Conservation (phyloP, 192 early-diverging fungal genomes). For the Rhizoclosmatium sp. region DNA sequence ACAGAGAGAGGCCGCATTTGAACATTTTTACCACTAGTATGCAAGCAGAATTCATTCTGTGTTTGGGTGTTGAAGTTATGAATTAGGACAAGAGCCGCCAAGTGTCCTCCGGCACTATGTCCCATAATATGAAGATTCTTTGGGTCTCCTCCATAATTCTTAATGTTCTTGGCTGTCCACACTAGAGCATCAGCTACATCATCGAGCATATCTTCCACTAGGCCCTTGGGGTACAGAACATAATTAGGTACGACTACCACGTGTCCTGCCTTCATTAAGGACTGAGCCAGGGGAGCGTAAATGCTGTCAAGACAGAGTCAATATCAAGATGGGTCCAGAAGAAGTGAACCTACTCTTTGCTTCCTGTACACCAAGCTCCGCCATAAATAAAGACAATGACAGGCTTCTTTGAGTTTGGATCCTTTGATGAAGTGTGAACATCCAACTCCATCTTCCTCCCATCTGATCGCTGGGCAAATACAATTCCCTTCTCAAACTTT, state of each 20-base stretch:
- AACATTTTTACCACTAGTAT: neutral
- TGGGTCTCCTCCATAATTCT: constrained; percentile 44
- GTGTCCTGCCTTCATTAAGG: constrained; percentile 39
- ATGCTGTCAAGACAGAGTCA: constrained; percentile 5
- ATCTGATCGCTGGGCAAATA: neutral
- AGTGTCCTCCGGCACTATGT: constrained; percentile 53
- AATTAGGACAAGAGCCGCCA: constrained; percentile 44
- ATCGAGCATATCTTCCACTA: constrained; percentile 46
- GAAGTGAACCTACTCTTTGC: constrained; percentile 9
- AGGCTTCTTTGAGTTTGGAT: constrained; percentile 24
- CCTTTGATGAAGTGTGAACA: constrained; percentile 25
- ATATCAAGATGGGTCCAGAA: neutral
- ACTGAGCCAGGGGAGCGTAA: constrained; percentile 49
- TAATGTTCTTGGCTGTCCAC: constrained; percentile 46
- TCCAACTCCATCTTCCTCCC: constrained; percentile 18
- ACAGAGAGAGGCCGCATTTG: constrained; percentile 3
- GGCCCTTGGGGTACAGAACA: constrained; percentile 47
- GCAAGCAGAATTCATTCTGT: constrained; percentile 7
- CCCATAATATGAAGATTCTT: constrained; percentile 51
- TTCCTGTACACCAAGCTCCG: constrained; percentile 49
- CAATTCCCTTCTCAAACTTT: neutral
- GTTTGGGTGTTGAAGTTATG: constrained; percentile 25
- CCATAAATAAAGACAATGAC: constrained; percentile 59
- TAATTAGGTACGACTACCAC: constrained; percentile 54
- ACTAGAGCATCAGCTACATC: constrained; percentile 42